Base-by-base conservation (phyloP, 2,329 filamentous ascomycete species). In the Cercospora brassicicola region DNA sequence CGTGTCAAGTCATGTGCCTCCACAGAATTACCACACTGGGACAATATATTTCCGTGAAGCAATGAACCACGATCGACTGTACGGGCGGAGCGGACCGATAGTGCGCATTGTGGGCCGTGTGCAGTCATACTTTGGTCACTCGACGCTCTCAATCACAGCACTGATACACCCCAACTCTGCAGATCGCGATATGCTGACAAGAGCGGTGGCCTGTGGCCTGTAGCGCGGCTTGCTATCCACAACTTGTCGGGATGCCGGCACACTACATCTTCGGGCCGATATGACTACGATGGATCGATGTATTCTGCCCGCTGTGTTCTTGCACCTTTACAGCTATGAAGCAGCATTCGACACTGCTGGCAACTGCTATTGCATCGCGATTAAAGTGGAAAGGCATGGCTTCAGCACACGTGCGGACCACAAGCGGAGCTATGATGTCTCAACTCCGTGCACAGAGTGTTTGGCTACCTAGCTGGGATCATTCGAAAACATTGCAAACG, bases 401-500 rank as follows among this genome's bases (percentile, higher is more conserved):
- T 28, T 55, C 48, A 13, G 15, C 48, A n/a, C 15, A 1, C 23
- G 48, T 28, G n/a, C 23, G 7, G 48, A 5, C 48, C 48, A 28
- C 23, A 5, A 55, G 23, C 10, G 48, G 48, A 53, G 48, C 48
- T 13, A 26, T 13, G 15, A 23, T 20, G 18, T 53, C 48, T 53
- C 48, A 48, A 9, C 4, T 6, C 9, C 4, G 6, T 53, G 48
- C 20, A 28, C 48, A 15, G 23, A 28, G 23, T 23, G 18, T 48
- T 48, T 11, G n/a, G 39, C 39, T 7, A 45, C 23, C 59, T 62
- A 30, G 30, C 59, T 26, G 36, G 53, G 65, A 56, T 67, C 48
- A 67, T 59, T 60, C 65, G 62, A 59, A 56, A 51, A 42, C 62
- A 56, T 42, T 53, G 18, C 53, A 20, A 10, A 20, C 9, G 53